Evolutionary conservation across 192 early-diverging fungal species (phyloP).

Genomic region (Chytriomyces confervae): DNA sequence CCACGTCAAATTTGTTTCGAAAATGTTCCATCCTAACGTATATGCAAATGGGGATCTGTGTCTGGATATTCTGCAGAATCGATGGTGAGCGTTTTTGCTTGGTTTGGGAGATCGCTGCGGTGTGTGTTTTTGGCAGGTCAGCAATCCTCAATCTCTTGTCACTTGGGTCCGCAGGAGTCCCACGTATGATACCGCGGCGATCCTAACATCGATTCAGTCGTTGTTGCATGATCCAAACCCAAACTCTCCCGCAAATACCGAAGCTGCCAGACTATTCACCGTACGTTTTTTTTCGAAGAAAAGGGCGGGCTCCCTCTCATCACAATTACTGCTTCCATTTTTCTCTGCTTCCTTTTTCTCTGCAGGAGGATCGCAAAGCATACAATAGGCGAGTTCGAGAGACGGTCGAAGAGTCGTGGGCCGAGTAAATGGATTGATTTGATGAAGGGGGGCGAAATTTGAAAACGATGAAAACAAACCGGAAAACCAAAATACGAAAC

Average conservation of each 20-base stretch:
- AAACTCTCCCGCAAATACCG: conserved; percentile 94
- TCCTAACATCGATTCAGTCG: conserved; percentile 93
- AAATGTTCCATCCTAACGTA: conserved; percentile 98
- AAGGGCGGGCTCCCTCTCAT: too few species aligned
- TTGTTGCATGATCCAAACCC: conserved; percentile 98
- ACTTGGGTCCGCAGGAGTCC: conserved; percentile 61
- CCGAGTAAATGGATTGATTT: conserved; percentile 26
- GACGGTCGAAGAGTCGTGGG: conserved; percentile 88
- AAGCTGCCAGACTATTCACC: conserved; percentile 89
- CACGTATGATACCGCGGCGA: conserved; percentile 92
- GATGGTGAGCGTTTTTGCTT: conserved; percentile 64
- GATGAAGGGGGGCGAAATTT: background rate
- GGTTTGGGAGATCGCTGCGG: background rate
- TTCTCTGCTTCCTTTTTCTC: too few species aligned
- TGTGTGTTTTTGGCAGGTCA: background rate
- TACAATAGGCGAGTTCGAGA: conserved; percentile 90
- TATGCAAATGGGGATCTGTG: conserved; percentile 97
- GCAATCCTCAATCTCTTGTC: background rate
- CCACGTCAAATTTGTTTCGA: conserved; percentile 87
- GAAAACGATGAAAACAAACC: too few species aligned
- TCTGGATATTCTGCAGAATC: conserved; percentile 96
- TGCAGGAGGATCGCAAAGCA: conserved; percentile 91
- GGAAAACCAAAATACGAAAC: too few species aligned
- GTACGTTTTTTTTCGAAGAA: background rate
- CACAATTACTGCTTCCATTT: too few species aligned